These are phyloP conservation scores for Echria macrotheca DNA, from an alignment of 495 filamentous ascomycete genomes.

Conservation along the genomic window DNA sequence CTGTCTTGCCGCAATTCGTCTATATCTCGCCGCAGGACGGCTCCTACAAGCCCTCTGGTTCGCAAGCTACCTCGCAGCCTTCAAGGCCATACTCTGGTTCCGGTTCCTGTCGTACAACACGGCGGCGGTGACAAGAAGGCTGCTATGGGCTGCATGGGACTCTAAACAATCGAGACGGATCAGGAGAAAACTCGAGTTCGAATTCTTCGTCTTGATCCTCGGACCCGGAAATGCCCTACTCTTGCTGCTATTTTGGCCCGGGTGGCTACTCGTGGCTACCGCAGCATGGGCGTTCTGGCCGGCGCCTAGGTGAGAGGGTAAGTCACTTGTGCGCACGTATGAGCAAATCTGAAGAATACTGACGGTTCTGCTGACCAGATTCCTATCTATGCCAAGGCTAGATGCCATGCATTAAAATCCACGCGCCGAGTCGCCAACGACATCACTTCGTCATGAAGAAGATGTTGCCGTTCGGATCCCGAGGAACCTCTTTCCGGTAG, in stretches of 20 bases:
- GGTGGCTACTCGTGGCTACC: slow-evolving; percentile 35
- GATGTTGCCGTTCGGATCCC: slow-evolving; percentile 81
- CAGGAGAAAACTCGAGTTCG: slow-evolving; percentile 38
- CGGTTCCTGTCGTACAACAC: slow-evolving; percentile 3
- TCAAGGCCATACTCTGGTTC: slow-evolving; percentile 14
- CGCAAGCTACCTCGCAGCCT: slow-evolving; percentile 16
- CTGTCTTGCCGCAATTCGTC: slow-evolving; percentile 22
- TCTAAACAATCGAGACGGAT: slow-evolving; percentile 23
- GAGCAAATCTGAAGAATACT: too few species aligned
- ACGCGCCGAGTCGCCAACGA: not conserved
- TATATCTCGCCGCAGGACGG: slow-evolving; percentile 20
- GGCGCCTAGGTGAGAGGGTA: slow-evolving; percentile 16
- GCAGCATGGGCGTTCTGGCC: slow-evolving; percentile 18
- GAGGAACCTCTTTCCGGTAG: slow-evolving; percentile 71
- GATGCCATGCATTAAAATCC: too few species aligned
- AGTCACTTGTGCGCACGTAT: too few species aligned
- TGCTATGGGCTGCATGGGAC: slow-evolving; percentile 27
- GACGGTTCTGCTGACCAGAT: too few species aligned
- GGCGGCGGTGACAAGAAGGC: not conserved
- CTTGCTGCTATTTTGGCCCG: slow-evolving; percentile 45
- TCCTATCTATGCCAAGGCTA: too few species aligned
- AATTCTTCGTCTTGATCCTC: slow-evolving; percentile 39
- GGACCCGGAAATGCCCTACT: slow-evolving; percentile 37
- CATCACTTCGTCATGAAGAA: slow-evolving; percentile 72
- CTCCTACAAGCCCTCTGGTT: slow-evolving; percentile 14